Percentiles rank a stretch among this genome's conserved stretches.
Conservation (phyloP, 2,329 filamentous ascomycete species). For the Ophiostoma australiae region DNA sequence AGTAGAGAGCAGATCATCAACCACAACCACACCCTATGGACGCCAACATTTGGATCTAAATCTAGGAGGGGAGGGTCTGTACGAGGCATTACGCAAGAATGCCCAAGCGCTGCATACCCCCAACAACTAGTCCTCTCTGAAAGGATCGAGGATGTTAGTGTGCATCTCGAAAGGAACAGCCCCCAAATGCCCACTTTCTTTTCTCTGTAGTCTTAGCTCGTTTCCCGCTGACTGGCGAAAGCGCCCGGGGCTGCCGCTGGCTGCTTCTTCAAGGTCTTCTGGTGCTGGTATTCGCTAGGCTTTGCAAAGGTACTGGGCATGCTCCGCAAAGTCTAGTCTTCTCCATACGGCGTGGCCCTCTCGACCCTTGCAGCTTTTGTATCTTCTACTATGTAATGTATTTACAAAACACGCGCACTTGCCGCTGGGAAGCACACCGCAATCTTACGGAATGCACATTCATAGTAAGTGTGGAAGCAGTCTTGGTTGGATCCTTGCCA, state of each 20-base stretch:
- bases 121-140: background rate
- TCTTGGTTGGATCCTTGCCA: background rate
- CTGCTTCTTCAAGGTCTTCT: background rate
- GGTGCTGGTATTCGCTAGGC: background rate
- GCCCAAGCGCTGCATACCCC: conserved; percentile 6
- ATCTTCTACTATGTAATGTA: background rate
- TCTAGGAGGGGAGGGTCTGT: background rate
- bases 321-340: too few relatives aligned
- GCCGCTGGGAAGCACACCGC: conserved; percentile 9
- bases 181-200: background rate
- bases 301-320: background rate
- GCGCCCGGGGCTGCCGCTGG: conserved; percentile 6
- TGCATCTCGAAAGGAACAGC: background rate
- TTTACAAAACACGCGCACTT: conserved; percentile 6
- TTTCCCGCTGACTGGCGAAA: conserved; percentile 3
- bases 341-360: too few relatives aligned
- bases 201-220: background rate
- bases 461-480: background rate
- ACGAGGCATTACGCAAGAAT: conserved; percentile 12
- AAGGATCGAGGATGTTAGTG: background rate
- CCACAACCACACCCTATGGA: background rate
- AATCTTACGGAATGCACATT: conserved; percentile 3
- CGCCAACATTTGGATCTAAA: background rate
- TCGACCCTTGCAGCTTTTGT: background rate
- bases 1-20: background rate